These are phyloP conservation scores for Tetradesmus obliquus DNA, from an alignment of 139 green algal species.

Conservation along the genomic window DNA sequence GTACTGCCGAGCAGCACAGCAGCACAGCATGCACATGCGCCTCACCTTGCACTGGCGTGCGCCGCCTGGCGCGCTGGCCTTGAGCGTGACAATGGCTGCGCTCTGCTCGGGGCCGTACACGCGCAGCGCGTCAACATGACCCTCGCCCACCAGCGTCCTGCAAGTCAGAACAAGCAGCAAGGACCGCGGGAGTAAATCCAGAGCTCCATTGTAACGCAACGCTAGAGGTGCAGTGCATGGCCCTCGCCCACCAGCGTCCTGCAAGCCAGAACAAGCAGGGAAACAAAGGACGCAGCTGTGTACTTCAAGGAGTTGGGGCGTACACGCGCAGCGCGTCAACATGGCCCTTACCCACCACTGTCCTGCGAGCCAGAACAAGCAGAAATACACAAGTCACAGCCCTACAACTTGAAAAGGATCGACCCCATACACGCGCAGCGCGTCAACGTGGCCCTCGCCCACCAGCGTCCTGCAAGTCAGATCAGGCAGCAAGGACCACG, in stretches of 20 bases:
- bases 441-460: slow-evolving; percentile 75
- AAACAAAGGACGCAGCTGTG: too few species aligned
- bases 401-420: too few species aligned
- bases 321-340: slow-evolving; percentile 71
- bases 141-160: slow-evolving; percentile 66
- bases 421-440: slow-evolving; percentile 59
- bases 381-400: too few species aligned
- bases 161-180: not conserved
- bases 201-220: too few species aligned
- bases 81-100: slow-evolving; percentile 70
- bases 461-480: slow-evolving; percentile 49
- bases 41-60: slow-evolving; percentile 65
- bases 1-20: not conserved
- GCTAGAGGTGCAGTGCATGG: too few species aligned
- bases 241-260: too few species aligned
- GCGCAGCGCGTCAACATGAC: slow-evolving; percentile 71
- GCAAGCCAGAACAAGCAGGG: too few species aligned
- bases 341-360: slow-evolving; percentile 66
- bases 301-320: not conserved
- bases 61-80: slow-evolving; percentile 76
- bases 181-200: too few species aligned
- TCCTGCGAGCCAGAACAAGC: slow-evolving; percentile 9
- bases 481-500: not conserved
- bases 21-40: not conserved
- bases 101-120: slow-evolving; percentile 65